Evolutionary conservation across 2,329 filamentous ascomycete species (phyloP).

Genomic region (Diaporthe sp.): DNA sequence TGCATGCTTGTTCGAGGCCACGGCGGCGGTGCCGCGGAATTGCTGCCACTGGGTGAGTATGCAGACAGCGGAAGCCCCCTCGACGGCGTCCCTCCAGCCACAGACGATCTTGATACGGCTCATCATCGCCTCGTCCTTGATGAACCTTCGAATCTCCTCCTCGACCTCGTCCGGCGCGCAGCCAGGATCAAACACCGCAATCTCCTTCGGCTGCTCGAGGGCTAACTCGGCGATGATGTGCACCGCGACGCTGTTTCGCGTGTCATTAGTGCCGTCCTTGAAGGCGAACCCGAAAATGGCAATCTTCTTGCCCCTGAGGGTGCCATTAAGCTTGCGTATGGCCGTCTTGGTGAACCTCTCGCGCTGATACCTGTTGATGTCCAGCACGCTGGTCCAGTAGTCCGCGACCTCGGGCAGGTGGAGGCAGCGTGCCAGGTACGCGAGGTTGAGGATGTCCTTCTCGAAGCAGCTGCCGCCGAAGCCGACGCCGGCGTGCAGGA

Average conservation of each 20-base stretch:
- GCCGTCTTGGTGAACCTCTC: slow-evolving; percentile 67
- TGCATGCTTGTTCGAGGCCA: slow-evolving; percentile 37
- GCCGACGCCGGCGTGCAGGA: slow-evolving; percentile 71
- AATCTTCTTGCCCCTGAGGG: slow-evolving; percentile 68
- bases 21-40: slow-evolving; percentile 55
- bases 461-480: slow-evolving; percentile 77
- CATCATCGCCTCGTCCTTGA: slow-evolving; percentile 47
- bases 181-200: slow-evolving; percentile 68
- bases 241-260: slow-evolving; percentile 68
- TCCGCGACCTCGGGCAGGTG: slow-evolving; percentile 69
- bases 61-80: slow-evolving; percentile 60
- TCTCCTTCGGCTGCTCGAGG: slow-evolving; percentile 62
- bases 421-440: slow-evolving; percentile 70
- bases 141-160: slow-evolving; percentile 47
- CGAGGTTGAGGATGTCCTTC: slow-evolving; percentile 72
- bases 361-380: slow-evolving; percentile 72
- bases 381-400: slow-evolving; percentile 71
- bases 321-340: slow-evolving; percentile 67
- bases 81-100: slow-evolving; percentile 60
- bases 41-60: slow-evolving; percentile 68
- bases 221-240: slow-evolving; percentile 66
- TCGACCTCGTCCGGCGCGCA: slow-evolving; percentile 51
- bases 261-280: slow-evolving; percentile 73
- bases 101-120: slow-evolving; percentile 54
- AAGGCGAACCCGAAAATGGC: slow-evolving; percentile 72